These are phyloP conservation scores for Prunella vulgaris DNA, from an alignment of 257 asterid species.

Conservation along the genomic window DNA sequence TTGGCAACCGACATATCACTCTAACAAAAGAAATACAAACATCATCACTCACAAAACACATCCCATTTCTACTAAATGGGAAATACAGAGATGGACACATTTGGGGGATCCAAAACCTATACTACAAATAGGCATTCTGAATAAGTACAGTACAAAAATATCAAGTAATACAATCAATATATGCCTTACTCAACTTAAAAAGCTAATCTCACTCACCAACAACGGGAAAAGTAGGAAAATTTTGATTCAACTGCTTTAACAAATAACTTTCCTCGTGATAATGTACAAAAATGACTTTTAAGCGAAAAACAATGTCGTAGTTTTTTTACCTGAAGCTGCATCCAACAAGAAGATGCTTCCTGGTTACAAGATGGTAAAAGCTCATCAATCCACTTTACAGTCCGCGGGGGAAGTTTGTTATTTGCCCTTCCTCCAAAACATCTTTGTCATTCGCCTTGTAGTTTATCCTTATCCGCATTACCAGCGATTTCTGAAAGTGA, in stretches of 20 bases:
- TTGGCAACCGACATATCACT: background rate
- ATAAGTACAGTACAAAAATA: constrained; percentile 14
- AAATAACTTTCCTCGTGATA: constrained; percentile 22
- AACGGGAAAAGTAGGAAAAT: constrained; percentile 27
- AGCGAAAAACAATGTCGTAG: constrained; percentile 21
- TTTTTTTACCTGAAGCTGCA: constrained; percentile 29
- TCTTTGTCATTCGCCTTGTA: constrained; percentile 71
- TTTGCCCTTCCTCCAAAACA: constrained; percentile 87
- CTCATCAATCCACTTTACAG: no score
- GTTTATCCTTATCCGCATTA: constrained; percentile 80
- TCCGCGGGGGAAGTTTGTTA: constrained; percentile 75
- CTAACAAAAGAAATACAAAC: background rate
- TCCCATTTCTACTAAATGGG: background rate
- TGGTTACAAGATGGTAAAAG: constrained; percentile 3
- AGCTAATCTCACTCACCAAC: constrained; percentile 7
- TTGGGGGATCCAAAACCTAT: constrained; percentile 9
- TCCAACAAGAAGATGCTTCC: constrained; percentile 25
- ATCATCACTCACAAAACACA: background rate
- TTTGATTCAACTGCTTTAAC: constrained; percentile 28
- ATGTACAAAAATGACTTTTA: constrained; percentile 46
- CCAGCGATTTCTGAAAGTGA: constrained; percentile 71
- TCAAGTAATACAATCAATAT: constrained; percentile 7
- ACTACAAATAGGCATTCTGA: constrained; percentile 20
- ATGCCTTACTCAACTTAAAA: constrained; percentile 6
- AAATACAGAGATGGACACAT: background rate